A percentile compares a stretch with the other conserved stretches of the same genome.
phyloP scores from a whole-genome alignment of 2,329 filamentous ascomycete genomes.

The Monosporascus sp. region DNA sequence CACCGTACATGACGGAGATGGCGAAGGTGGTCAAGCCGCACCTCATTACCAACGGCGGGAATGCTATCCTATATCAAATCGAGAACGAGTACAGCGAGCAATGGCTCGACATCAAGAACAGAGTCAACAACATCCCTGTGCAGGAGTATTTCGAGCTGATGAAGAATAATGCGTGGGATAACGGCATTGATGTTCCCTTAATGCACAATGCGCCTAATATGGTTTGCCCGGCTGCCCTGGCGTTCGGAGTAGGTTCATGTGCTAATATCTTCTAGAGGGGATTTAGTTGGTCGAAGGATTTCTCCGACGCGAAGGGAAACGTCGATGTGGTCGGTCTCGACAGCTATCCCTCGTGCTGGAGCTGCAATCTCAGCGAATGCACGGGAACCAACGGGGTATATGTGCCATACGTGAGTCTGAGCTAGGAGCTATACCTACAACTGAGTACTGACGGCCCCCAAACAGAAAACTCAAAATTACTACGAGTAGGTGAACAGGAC shows the following conservation, averaged over 20 bases:
- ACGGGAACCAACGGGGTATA: conserved; percentile 55
- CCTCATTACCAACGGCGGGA: conserved; percentile 52
- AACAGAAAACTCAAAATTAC: conserved; percentile 17
- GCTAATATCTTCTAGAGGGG: conserved; percentile 18
- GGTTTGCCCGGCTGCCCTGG: conserved; percentile 13
- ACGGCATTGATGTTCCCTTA: conserved; percentile 54
- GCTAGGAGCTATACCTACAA: background rate
- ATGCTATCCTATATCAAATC: conserved; percentile 51
- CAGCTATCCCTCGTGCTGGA: conserved; percentile 55
- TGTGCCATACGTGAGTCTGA: conserved; percentile 44
- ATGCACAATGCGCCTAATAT: conserved; percentile 57
- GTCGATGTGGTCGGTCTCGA: conserved; percentile 49
- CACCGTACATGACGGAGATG: conserved; percentile 46
- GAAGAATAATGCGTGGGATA: conserved; percentile 45
- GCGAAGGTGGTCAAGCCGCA: conserved; percentile 46
- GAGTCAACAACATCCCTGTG: conserved; percentile 42
- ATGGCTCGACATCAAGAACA: conserved; percentile 35
- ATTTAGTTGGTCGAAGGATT: conserved; percentile 57
- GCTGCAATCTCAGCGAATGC: conserved; percentile 57
- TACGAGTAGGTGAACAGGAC: conserved; percentile 13
- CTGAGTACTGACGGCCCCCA: background rate
- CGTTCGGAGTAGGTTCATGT: too few relatives aligned
- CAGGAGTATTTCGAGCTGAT: conserved; percentile 54
- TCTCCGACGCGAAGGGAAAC: conserved; percentile 49
- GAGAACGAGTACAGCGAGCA: conserved; percentile 50